Evolutionary conservation across 2,329 filamentous ascomycete genomes (phyloP).

Genomic region (Helotiales sp.): DNA sequence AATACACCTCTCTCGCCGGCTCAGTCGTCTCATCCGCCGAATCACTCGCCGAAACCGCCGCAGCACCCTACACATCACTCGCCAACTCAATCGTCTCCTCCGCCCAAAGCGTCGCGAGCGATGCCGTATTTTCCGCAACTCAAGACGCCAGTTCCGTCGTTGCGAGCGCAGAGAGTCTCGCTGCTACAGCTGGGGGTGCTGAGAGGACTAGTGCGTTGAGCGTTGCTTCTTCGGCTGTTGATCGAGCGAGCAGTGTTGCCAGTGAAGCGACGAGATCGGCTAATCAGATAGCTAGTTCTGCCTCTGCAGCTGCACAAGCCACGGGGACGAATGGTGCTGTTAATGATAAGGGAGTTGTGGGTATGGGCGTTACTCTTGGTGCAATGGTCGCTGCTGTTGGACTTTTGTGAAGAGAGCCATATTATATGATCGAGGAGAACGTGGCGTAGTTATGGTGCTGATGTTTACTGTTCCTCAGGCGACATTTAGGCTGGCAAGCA

Average conservation of each 20-base stretch:
- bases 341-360: background rate
- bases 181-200: background rate
- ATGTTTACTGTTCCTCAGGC: too few species aligned
- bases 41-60: conserved; percentile 5
- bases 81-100: conserved; percentile 1
- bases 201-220: conserved; percentile 12
- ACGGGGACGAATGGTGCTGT: background rate
- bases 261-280: background rate
- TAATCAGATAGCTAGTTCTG: background rate
- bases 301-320: background rate
- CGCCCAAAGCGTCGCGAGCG: conserved; percentile 1
- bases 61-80: background rate
- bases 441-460: too few species aligned
- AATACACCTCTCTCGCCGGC: background rate
- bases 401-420: background rate
- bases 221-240: conserved; percentile 3
- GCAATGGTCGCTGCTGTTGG: background rate
- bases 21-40: background rate
- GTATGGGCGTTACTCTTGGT: background rate
- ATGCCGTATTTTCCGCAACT: conserved; percentile 7
- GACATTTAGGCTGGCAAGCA: too few species aligned
- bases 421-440: too few species aligned
- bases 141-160: conserved; percentile 11
- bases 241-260: background rate
- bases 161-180: conserved; percentile 6